Evolutionary conservation across 2,329 filamentous ascomycete species (phyloP).

Genomic region (Hirsutella minnesotensis): DNA sequence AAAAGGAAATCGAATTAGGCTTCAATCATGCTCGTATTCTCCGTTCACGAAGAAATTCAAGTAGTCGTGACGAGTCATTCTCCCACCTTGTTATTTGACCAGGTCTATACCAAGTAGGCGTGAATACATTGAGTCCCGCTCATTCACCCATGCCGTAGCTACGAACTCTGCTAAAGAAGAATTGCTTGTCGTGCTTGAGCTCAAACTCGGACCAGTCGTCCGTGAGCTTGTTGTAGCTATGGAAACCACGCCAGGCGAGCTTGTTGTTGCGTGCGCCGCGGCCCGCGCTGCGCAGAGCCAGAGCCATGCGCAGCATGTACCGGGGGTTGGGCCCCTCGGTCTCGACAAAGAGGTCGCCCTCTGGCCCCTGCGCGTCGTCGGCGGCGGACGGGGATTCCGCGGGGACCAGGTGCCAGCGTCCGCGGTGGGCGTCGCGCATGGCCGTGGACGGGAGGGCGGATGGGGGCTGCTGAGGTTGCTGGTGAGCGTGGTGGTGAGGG

Average conservation of each 20-base stretch:
- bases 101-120: no score
- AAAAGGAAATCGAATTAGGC: no score
- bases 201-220: constrained; percentile 83
- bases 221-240: constrained; percentile 79
- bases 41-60: no score
- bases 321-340: constrained; percentile 69
- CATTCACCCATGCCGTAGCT: constrained; percentile 42
- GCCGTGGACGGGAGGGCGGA: constrained; percentile 29
- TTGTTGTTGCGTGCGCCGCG: constrained; percentile 69
- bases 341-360: constrained; percentile 68
- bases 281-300: constrained; percentile 55
- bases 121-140: no score
- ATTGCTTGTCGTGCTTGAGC: constrained; percentile 51
- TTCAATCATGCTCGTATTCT: no score
- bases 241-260: constrained; percentile 77
- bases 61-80: no score
- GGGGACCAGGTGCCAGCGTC: constrained; percentile 36
- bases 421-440: constrained; percentile 57
- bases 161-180: constrained; percentile 55
- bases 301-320: constrained; percentile 76
- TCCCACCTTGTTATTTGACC: no score
- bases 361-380: constrained; percentile 18
- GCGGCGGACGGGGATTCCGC: not conserved
- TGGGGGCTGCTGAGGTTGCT: not conserved
- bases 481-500: constrained; percentile 5